phyloP scores from a whole-genome alignment of 2,329 filamentous ascomycete species.

The Xenoacremonium recifei region DNA sequence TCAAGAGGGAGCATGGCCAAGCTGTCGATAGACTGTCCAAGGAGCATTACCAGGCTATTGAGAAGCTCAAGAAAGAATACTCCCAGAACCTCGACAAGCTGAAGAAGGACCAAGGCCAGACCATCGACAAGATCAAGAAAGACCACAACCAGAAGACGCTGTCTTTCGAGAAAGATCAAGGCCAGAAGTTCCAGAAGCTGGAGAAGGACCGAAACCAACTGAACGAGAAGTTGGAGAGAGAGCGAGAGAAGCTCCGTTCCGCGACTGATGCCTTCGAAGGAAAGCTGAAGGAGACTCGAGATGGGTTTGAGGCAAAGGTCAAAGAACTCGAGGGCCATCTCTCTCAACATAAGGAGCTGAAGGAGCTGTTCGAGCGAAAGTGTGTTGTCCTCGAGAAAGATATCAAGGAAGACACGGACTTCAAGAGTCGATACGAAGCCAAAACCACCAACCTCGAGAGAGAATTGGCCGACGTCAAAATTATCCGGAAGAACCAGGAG shows the following conservation, averaged over 20 bases:
- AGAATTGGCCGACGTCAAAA: conserved; percentile 21
- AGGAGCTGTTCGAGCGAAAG: conserved; percentile 22
- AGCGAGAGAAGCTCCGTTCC: conserved; percentile 19
- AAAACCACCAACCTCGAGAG: conserved; percentile 25
- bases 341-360: conserved; percentile 22
- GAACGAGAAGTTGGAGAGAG: conserved; percentile 20
- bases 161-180: conserved; percentile 3
- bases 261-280: background rate
- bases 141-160: background rate
- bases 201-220: conserved; percentile 12
- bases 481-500: conserved; percentile 24
- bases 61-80: conserved; percentile 21
- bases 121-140: conserved; percentile 10
- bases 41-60: conserved; percentile 14
- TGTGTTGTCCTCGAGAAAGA: conserved; percentile 27
- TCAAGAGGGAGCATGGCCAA: background rate
- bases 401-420: conserved; percentile 9
- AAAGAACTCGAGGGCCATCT: conserved; percentile 27
- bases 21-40: conserved; percentile 5
- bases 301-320: conserved; percentile 18
- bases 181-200: conserved; percentile 14
- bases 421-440: conserved; percentile 19
- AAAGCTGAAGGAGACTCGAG: conserved; percentile 14
- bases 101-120: conserved; percentile 18
- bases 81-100: conserved; percentile 10